Evolutionary conservation across 2,329 filamentous ascomycete species (phyloP).

Genomic region (Ilyonectria destructans): DNA sequence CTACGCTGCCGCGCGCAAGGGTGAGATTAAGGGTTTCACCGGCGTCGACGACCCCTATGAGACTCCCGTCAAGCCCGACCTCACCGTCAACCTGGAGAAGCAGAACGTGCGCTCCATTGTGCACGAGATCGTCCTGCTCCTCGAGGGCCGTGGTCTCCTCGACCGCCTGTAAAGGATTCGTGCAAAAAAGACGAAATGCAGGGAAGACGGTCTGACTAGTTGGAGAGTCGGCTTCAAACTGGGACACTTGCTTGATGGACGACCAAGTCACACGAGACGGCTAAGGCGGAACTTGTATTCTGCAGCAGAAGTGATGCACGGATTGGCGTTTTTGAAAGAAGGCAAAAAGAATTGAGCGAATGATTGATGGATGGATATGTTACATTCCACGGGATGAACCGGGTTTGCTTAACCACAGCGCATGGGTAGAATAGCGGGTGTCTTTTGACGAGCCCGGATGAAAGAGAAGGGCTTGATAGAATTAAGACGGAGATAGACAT

Average conservation of each 20-base stretch:
- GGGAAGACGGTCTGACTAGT: conserved; percentile 16
- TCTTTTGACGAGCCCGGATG: conserved; percentile 6
- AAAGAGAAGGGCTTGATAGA: conserved; percentile 21
- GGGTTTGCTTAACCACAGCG: conserved; percentile 1
- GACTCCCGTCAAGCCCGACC: conserved; percentile 83
- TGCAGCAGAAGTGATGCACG: conserved; percentile 7
- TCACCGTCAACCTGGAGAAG: conserved; percentile 89
- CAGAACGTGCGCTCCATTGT: conserved; percentile 93
- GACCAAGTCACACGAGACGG: conserved; percentile 6
- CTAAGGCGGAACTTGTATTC: conserved; percentile 2
- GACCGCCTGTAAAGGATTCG: conserved; percentile 72
- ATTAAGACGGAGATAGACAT: conserved; percentile 6
- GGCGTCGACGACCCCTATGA: conserved; percentile 99
- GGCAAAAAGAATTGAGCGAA: conserved; percentile 15
- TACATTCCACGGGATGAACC: conserved; percentile 4
- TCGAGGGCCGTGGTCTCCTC: conserved; percentile 91
- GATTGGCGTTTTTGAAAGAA: conserved; percentile 28
- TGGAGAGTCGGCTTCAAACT: conserved; percentile 6
- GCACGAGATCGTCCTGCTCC: conserved; percentile 94
- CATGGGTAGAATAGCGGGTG: not conserved
- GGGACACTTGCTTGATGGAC: conserved; percentile 3
- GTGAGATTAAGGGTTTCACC: conserved; percentile 98
- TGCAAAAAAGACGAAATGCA: conserved; percentile 8
- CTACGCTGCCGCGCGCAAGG: conserved; percentile 86
- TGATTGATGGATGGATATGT: not conserved